phyloP scores from a whole-genome alignment of 441 rosid species.

The Mallotus repandus region DNA sequence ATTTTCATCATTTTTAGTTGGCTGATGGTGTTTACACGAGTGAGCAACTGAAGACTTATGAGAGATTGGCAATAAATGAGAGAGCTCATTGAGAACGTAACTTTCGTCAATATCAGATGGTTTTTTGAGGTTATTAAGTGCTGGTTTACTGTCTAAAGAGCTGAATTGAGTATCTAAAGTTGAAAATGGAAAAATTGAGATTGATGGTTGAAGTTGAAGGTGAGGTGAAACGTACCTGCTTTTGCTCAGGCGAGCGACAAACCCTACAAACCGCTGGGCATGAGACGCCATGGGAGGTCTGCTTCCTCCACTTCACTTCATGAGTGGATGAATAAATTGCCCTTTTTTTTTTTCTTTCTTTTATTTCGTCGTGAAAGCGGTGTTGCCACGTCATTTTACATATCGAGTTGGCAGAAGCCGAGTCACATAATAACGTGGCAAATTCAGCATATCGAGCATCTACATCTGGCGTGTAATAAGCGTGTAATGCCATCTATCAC shows the following conservation, averaged over 20 bases:
- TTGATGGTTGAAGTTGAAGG: constrained; percentile 16
- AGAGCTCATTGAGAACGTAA: constrained; percentile 54
- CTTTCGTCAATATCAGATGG: constrained; percentile 39
- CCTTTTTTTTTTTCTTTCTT: too few relatives aligned
- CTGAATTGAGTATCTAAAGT: constrained; percentile 15
- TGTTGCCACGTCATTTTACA: too few relatives aligned
- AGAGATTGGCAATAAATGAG: constrained; percentile 51
- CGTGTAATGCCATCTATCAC: too few relatives aligned
- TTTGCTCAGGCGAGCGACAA: constrained; percentile 14
- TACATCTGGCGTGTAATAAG: too few relatives aligned
- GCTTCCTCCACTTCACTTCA: neutral
- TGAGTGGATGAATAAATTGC: too few relatives aligned
- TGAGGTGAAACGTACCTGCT: constrained; percentile 26
- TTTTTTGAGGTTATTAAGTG: constrained; percentile 5
- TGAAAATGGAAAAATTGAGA: constrained; percentile 25
- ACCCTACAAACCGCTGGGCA: constrained; percentile 15
- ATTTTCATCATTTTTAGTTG: constrained; percentile 20
- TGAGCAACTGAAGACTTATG: constrained; percentile 16
- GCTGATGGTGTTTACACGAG: constrained; percentile 14
- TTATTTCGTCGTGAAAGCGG: too few relatives aligned
- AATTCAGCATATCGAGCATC: too few relatives aligned
- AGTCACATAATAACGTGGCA: too few relatives aligned
- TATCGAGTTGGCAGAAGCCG: too few relatives aligned
- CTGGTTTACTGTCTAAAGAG: constrained; percentile 18
- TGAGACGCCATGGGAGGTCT: constrained; percentile 29